These are phyloP conservation scores for Protomyces inundatus DNA, from an alignment of 1,139 yeast genomes.

Conservation along the genomic window DNA sequence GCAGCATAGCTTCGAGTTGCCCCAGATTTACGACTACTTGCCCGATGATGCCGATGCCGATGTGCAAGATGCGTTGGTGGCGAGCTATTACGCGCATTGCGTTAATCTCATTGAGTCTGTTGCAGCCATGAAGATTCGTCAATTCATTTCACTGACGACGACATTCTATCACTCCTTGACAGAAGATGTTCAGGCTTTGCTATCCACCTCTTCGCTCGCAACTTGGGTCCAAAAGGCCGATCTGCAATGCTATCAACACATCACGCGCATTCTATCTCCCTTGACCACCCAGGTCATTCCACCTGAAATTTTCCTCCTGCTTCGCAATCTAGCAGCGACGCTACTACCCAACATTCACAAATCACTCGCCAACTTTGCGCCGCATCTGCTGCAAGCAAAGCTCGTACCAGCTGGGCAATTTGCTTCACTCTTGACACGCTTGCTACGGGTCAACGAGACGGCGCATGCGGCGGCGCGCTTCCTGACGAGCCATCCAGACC, in stretches of 20 bases:
- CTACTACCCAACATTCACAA: slow-evolving; percentile 36
- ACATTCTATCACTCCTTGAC: slow-evolving; percentile 60
- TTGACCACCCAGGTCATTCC: slow-evolving; percentile 62
- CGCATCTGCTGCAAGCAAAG: slow-evolving; percentile 50
- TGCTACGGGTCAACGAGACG: slow-evolving; percentile 57
- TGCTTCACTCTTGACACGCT: slow-evolving; percentile 52
- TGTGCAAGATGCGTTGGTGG: slow-evolving; percentile 56
- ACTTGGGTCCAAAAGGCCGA: slow-evolving; percentile 70
- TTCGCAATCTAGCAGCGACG: slow-evolving; percentile 37
- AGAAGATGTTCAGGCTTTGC: slow-evolving; percentile 58
- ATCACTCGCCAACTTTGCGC: slow-evolving; percentile 48
- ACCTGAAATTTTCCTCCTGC: slow-evolving; percentile 46
- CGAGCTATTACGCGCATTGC: slow-evolving; percentile 60
- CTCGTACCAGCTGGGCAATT: slow-evolving; percentile 55
- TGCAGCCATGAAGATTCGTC: slow-evolving; percentile 62
- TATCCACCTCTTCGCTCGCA: slow-evolving; percentile 48
- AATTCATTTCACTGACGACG: slow-evolving; percentile 51
- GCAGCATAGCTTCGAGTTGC: slow-evolving; percentile 27
- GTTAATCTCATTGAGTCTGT: slow-evolving; percentile 58
- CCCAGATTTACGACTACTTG: slow-evolving; percentile 30
- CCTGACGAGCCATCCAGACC: slow-evolving; percentile 47
- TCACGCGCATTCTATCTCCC: slow-evolving; percentile 62
- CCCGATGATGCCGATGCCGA: slow-evolving; percentile 51
- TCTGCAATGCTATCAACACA: slow-evolving; percentile 51
- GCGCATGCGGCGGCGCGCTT: slow-evolving; percentile 54